Percentiles rank a stretch among this genome's conserved stretches.
Evolutionary conservation across 2,329 filamentous ascomycete genomes (phyloP).

Genomic region (Pestalotiopsis sp.): DNA sequence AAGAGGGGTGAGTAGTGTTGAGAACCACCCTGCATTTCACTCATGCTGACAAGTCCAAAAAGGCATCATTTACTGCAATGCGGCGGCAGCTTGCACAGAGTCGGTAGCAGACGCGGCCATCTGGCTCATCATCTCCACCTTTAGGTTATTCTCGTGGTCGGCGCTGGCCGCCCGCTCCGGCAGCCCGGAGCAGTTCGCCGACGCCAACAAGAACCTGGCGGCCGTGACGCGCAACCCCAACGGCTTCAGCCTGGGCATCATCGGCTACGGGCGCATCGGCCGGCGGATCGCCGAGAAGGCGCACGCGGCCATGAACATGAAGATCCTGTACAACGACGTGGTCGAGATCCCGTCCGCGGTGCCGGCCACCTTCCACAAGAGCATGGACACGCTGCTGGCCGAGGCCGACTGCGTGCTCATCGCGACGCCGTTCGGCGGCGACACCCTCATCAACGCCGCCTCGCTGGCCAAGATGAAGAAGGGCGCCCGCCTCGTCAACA

Average conservation of each 20-base stretch:
- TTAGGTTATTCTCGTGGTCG: constrained; percentile 13
- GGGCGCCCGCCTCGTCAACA: constrained; percentile 11
- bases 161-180: constrained; percentile 11
- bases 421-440: constrained; percentile 29
- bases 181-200: constrained; percentile 5
- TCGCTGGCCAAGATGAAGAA: constrained; percentile 13
- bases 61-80: constrained; percentile 14
- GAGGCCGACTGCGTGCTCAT: constrained; percentile 13
- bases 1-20: neutral
- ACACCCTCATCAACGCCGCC: constrained; percentile 7
- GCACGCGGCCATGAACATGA: constrained; percentile 11
- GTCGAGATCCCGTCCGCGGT: constrained; percentile 12
- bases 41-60: neutral
- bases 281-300: constrained; percentile 22
- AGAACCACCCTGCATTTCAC: neutral
- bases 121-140: constrained; percentile 13
- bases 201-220: constrained; percentile 13
- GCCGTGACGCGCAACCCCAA: constrained; percentile 12
- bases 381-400: constrained; percentile 9
- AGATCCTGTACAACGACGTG: constrained; percentile 13
- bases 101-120: constrained; percentile 13
- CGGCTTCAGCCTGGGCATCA: constrained; percentile 13
- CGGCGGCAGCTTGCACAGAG: constrained; percentile 12
- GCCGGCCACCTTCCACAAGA: constrained; percentile 1
- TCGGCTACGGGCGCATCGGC: constrained; percentile 11